Percentiles rank a stretch among this genome's conserved stretches.
phyloP scores from a whole-genome alignment of 2,329 filamentous ascomycete species.

The Fusarium nurragi region DNA sequence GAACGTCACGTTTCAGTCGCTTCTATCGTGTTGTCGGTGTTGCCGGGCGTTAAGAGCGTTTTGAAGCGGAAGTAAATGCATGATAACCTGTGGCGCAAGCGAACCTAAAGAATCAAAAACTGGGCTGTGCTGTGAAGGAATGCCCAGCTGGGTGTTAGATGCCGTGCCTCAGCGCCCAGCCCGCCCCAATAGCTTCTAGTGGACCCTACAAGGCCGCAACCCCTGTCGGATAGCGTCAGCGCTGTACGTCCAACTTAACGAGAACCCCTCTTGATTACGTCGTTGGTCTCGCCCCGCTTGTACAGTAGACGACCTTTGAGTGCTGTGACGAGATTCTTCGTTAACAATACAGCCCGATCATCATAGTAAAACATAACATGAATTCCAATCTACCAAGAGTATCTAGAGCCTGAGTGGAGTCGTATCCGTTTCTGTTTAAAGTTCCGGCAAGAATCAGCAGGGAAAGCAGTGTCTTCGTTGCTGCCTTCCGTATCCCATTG shows the following conservation, averaged over 20 bases:
- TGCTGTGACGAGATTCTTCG: neutral
- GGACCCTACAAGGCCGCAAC: conserved; percentile 14
- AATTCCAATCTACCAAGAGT: neutral
- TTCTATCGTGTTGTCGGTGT: conserved; percentile 24
- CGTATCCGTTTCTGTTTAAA: neutral
- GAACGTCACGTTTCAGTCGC: neutral
- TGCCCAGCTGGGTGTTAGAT: conserved; percentile 27
- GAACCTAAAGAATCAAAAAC: neutral
- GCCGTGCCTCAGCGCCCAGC: conserved; percentile 14
- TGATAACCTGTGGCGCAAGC: conserved; percentile 22
- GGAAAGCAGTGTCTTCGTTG: conserved; percentile 28
- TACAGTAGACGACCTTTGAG: neutral
- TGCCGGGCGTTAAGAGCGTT: conserved; percentile 17
- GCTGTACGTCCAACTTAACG: conserved; percentile 25
- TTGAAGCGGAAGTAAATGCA: conserved; percentile 18
- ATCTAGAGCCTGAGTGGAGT: neutral
- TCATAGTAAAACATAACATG: neutral
- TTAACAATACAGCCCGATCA: conserved; percentile 5
- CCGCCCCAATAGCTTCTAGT: conserved; percentile 19
- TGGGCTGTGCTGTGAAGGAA: conserved; percentile 14
- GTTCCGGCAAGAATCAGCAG: conserved; percentile 7
- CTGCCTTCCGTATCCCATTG: conserved; percentile 34
- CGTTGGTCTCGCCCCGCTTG: conserved; percentile 35
- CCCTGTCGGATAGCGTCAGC: conserved; percentile 40
- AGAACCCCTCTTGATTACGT: conserved; percentile 42